phyloP scores from a whole-genome alignment of 2,329 filamentous ascomycete genomes.

The Sphaerostilbella broomeana region DNA sequence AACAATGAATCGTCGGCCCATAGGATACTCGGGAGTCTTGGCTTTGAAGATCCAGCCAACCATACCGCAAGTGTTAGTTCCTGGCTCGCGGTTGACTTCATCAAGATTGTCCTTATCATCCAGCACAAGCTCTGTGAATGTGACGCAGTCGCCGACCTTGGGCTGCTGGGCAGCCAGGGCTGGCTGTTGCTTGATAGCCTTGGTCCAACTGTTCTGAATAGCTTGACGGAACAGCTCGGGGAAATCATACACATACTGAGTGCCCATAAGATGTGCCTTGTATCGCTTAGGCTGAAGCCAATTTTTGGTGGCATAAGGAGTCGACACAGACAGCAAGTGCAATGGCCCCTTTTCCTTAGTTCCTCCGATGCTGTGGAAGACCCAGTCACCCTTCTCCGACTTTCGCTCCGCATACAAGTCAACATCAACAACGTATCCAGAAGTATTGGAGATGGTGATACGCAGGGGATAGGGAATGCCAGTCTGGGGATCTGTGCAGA shows the following conservation, averaged over 20 bases:
- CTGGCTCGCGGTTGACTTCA: conserved; percentile 90
- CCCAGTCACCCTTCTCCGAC: conserved; percentile 95
- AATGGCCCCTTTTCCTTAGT: conserved; percentile 93
- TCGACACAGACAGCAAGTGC: conserved; percentile 85
- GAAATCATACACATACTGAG: conserved; percentile 99
- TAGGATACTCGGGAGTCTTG: conserved; percentile 90
- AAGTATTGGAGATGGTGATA: conserved; percentile 96
- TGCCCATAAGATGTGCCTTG: conserved; percentile 98
- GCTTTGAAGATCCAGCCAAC: conserved; percentile 96
- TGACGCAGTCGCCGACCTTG: conserved; percentile 80
- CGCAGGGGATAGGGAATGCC: conserved; percentile 85
- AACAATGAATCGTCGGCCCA: conserved; percentile 86
- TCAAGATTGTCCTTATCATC: conserved; percentile 89
- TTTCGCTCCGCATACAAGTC: conserved; percentile 97
- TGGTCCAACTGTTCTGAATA: conserved; percentile 89
- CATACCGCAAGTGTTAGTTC: conserved; percentile 96
- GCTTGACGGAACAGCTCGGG: conserved; percentile 98
- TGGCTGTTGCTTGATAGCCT: conserved; percentile 66
- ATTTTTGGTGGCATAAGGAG: conserved; percentile 96
- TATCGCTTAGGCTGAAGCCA: conserved; percentile 98
- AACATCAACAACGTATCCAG: conserved; percentile 93
- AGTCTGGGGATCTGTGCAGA: conserved; percentile 85
- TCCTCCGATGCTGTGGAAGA: conserved; percentile 96
- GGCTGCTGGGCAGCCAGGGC: conserved; percentile 75
- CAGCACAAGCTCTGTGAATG: conserved; percentile 88